Base-by-base conservation (phyloP, 345 rosid species). In the Arabidopsis suecica region DNA sequence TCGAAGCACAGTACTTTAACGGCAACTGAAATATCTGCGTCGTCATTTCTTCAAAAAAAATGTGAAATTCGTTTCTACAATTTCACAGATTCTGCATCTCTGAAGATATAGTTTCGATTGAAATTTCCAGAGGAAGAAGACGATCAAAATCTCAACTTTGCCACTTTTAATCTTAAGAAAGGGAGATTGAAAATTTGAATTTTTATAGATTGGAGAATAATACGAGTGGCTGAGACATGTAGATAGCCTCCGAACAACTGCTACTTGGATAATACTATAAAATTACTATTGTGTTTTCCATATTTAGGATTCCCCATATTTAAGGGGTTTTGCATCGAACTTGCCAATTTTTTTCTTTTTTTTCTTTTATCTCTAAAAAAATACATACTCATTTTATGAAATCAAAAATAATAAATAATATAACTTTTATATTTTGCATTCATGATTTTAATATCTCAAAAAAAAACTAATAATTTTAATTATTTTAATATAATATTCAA, bases 21-120 rank as follows among this genome's bases (percentile, higher is more conserved):
- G 76, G 76, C 30, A 77, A 71, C 72, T 57, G 80, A 70, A 70
- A 38, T 3, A 71, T 36, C 71, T 71, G 76, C 56, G 72, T 71
- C 61, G 37, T 78, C 81, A 78, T 72, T 25, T 42, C 53, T 5
- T 6, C 36, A 22, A 38, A 16, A 41, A 33, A 34, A 36, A 0
- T 5, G 12, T 23, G 1, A 56, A 42, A 44, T 49, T 25, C 13
- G 32, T 62, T 72, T 77, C 2, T 1, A 10, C 9, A 22, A 14
- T 22, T 44, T 78, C 69, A 67, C 65, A 53, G 74, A 41, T 66
- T 78, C 70, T 60, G 65, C 73, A 78, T 78, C 38, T 59, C 9
- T 22, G 51, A 16, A 74, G 41, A 47, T 58, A 5, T 49, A 6
- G 8, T 14, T 11, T 25, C 32, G 18, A 66, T 47, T 37, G 40